Base-by-base conservation (phyloP, 2,329 filamentous ascomycete genomes). In the Phaeosphaeria sp. region DNA sequence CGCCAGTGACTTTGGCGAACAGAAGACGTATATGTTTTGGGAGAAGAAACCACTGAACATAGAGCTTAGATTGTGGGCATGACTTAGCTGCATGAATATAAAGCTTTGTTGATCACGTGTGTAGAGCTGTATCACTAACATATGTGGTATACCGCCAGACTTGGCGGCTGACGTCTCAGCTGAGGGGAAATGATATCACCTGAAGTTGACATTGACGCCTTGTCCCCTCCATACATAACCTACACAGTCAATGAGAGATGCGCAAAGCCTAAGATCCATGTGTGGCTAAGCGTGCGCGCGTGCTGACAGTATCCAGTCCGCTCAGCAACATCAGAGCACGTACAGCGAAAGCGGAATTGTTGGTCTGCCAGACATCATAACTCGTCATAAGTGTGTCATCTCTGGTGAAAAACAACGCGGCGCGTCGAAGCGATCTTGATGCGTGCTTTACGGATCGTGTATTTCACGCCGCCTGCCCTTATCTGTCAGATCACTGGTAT, bases 11-110 rank as follows among this genome's bases (percentile, higher is more conserved):
- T 65, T 62, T 52, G 64, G 60, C 6, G 49, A 61, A n/a, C 64
- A 66, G 41, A 58, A 61, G 22, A 68, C 57, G 1, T 67, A 53
- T 33, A 64, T 65, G 6, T 58, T 65, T 39, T 68, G 64, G 66
- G 60, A 65, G 50, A 68, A 67, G 51, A 48, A 47, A 20, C 51
- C 58, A 10, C 42, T 65, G 9, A 58, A 33, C 6, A 18, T 52
- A 43, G 36, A 52, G 18, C 36, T 52, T 49, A 17, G 15, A 39
- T n/a, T 39, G 15, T 17, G 15, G 6, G 36, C 15, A 39, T 17
- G 6, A 17, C 50, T n/a, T n/a, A 39, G 36, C 36, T 17, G 15
- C 17, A n/a, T 2, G 36, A 36, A 36, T 13, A 3, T 11, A 3
- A 36, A 3, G 11, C 3, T 6, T 36, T 39, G 7, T 39, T 4